Evolutionary conservation across 306 rosid species (phyloP).

Genomic region (Medicago truncatula): DNA sequence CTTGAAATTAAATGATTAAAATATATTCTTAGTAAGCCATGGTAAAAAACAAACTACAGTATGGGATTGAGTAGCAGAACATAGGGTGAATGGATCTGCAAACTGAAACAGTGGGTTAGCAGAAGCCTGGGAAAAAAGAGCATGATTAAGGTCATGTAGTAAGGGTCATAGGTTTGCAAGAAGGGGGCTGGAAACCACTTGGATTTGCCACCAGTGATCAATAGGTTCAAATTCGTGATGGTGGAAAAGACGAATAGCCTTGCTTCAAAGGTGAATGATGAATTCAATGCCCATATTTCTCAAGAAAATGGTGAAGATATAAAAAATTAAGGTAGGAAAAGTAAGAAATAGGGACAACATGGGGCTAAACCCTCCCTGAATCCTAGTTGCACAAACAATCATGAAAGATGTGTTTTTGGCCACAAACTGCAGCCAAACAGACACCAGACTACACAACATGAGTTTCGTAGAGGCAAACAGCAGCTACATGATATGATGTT

Average conservation of each 20-base stretch:
- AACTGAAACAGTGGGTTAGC: constrained; percentile 17
- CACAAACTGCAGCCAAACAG: neutral
- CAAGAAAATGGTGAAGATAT: neutral
- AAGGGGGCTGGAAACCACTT: too few species aligned
- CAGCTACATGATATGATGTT: neutral
- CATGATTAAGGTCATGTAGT: neutral
- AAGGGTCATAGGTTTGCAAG: too few species aligned
- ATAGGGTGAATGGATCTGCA: neutral
- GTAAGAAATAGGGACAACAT: neutral
- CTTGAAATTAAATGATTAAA: neutral
- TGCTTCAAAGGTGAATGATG: neutral
- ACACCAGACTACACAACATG: neutral
- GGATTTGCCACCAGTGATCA: too few species aligned
- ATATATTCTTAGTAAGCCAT: neutral
- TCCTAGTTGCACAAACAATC: neutral
- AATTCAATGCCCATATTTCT: neutral
- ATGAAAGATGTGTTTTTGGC: neutral
- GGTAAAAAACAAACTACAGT: neutral
- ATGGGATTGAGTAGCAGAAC: neutral
- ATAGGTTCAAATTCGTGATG: too few species aligned
- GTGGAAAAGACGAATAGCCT: too few species aligned
- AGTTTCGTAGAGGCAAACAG: neutral
- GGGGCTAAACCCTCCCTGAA: neutral
- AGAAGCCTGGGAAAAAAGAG: neutral
- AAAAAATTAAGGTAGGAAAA: neutral